Conservation (phyloP, 139 green algal species). For the Zygnema circumcarinatum region DNA sequence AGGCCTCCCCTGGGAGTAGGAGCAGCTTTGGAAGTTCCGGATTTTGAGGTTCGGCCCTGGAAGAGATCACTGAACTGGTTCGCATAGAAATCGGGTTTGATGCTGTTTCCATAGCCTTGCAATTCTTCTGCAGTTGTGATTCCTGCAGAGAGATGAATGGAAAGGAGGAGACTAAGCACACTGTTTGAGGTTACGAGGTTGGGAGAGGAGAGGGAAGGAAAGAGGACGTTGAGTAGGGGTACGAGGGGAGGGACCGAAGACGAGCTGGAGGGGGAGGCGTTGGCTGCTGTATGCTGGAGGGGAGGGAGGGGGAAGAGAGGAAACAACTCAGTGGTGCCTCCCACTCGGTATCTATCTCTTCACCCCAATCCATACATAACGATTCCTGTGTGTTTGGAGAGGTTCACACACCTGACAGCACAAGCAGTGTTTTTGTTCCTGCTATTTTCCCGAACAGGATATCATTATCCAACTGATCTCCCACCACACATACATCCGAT, state of each 20-base stretch:
- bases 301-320: too few species aligned
- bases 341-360: too few species aligned
- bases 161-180: too few species aligned
- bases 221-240: too few species aligned
- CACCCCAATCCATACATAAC: too few species aligned
- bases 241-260: too few species aligned
- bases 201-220: too few species aligned
- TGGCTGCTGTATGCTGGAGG: too few species aligned
- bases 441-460: slow-evolving; percentile 97
- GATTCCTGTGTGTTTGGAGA: too few species aligned
- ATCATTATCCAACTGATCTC: slow-evolving; percentile 97
- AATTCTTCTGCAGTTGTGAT: slow-evolving; percentile 36
- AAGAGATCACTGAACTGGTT: slow-evolving; percentile 45
- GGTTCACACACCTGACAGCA: slow-evolving; percentile 77
- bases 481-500: slow-evolving; percentile 96
- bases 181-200: too few species aligned
- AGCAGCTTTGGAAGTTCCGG: not conserved
- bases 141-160: slow-evolving; percentile 10
- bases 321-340: too few species aligned
- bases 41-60: not conserved
- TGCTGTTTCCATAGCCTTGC: slow-evolving; percentile 26
- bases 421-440: slow-evolving; percentile 84
- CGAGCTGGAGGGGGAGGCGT: too few species aligned
- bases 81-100: slow-evolving; percentile 49
- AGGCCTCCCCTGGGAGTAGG: not conserved